Base-by-base conservation (phyloP, 164 flowering plant species). In the Magnolia officinalis region DNA sequence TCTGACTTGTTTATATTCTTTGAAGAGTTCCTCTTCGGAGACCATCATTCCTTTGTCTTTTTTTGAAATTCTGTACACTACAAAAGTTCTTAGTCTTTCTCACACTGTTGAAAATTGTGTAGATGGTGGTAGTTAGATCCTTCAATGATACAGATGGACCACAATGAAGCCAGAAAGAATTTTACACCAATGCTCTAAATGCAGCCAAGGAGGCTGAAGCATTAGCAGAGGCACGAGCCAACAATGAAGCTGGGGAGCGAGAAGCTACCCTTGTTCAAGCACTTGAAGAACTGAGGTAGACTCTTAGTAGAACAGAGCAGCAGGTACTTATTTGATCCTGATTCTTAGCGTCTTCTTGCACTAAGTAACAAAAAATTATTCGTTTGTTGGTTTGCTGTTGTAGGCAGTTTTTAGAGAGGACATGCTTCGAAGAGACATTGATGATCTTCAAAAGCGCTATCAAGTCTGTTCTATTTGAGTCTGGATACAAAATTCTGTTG, bases 201-300 rank as follows among this genome's bases (percentile, higher is more conserved):
- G 97, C 89, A 70, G 98, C 98, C 58, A 93, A 91, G 85, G 98
- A 96, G 84, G 99, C 99, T 76, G 97, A 94, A 86, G 87, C 95
- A 70, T 81, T 92, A 77, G 98, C 99, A 70, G 98, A 96, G 89
- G 91, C 97, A 77, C 90, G 92, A 31, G 96, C 93, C 45, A 94
- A 96, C 82, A 87, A 75, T 86, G 99, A 96, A 86, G 92, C 98
- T 61, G 95, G 86, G 81, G 99, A 93, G 71, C 94, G 98, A 85
- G 98, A 96, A 88, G 78, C 88, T 79, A 90, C 93, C 88, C 86
- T 96, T 51, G 94, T 96, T 81, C 98, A 94, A 84, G 71, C 97
- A 75, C 92, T 96, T 76, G 98, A 96, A 84, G 97, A 94, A 82
- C 83, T 96, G 75, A 88, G 99, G 78, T 93, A 90, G 83, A 93